phyloP scores from a whole-genome alignment of 441 rosid genomes.

The Populus hybrid region DNA sequence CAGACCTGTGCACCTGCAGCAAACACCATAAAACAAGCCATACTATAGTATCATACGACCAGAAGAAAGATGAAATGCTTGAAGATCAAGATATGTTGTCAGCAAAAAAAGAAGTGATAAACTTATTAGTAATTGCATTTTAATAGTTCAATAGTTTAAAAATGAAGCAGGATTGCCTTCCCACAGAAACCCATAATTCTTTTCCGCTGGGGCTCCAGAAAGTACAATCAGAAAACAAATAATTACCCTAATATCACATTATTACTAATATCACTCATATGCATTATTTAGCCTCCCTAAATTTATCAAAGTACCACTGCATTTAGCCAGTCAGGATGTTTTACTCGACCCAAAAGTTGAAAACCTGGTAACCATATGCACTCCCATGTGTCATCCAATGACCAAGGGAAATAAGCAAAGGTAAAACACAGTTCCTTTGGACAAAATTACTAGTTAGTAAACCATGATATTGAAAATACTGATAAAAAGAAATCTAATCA shows the following conservation, averaged over 20 bases:
- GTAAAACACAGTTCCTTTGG: background rate
- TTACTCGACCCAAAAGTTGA: background rate
- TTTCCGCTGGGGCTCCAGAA: background rate
- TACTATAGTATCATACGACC: background rate
- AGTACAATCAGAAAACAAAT: background rate
- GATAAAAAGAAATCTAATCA: conserved; percentile 19
- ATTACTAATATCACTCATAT: background rate
- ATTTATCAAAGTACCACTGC: background rate
- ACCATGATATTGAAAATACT: background rate
- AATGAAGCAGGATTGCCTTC: background rate
- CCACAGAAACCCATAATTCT: background rate
- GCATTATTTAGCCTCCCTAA: no score
- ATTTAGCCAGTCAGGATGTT: background rate
- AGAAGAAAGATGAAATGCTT: background rate
- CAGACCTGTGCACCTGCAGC: conserved; percentile 87
- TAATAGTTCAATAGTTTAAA: background rate
- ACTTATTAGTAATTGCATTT: background rate
- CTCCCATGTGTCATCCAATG: background rate
- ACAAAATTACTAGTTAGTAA: no score
- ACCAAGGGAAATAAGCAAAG: background rate
- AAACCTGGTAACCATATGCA: background rate
- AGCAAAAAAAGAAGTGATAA: background rate
- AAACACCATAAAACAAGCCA: conserved; percentile 5
- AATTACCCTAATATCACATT: background rate
- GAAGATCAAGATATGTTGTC: background rate